Base-by-base conservation (phyloP, 441 rosid genomes). In the Gossypium lobatum region DNA sequence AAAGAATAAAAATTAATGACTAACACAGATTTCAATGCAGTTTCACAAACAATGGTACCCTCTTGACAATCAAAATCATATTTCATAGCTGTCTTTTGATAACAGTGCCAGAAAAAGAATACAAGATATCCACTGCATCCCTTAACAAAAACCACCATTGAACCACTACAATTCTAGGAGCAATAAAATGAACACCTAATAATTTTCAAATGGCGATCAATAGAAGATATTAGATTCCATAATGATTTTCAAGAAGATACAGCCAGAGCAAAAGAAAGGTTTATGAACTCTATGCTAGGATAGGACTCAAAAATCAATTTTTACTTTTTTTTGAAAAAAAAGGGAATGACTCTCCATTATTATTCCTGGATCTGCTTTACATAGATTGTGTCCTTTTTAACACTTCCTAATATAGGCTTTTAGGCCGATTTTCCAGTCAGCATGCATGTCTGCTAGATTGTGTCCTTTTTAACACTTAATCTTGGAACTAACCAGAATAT, bases 21-120 rank as follows among this genome's bases (percentile, higher is more conserved):
- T 66, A 71, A 73, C 0, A 66, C 13, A 71, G 55, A 67, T 37
- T 48, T 17, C 42, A 53, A 45, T 10, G 52, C 31, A 71, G 25
- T 25, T 60, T 25, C 26, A 65, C 63, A 57, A 39, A 78, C 13
- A 42, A 26, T 13, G 59, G 39, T 71, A 53, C 16, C 23, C 72
- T 53, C 62, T 14, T 6, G 45, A 25, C 45, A 25, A 8, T 64
- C 16, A 25, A 68, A 48, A 45, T 50, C 25, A 52, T 48, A 50
- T 68, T n/a, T 48, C 59, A 50, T 50, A 21, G 11, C 20, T 14
- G 14, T 1, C 18, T 68, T 65, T 50, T 50, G 59, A 25, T 21
- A 25, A 50, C 9, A 21, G 17, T 10, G 7, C 52, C 48, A 17
- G n/a, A 18, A 52, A 69, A 52, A 10, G 13, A 45, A 72, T 39